A percentile compares a stretch with the other conserved stretches of the same genome.
These are phyloP conservation scores for Scleroderma bovista DNA, from an alignment of 768 basidiomycete genomes.

Conservation along the genomic window DNA sequence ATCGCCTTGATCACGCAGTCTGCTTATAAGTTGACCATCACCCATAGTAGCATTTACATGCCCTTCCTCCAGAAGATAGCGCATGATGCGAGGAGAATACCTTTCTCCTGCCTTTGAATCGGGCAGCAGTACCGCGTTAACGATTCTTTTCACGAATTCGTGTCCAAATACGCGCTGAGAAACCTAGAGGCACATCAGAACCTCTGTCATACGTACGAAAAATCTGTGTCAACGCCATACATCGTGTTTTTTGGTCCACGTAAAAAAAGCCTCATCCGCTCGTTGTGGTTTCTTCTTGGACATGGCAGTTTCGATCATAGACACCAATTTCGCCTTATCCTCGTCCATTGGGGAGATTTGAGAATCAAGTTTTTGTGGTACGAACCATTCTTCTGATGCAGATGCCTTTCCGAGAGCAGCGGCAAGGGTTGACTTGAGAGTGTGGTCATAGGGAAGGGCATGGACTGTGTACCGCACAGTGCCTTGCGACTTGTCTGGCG, in stretches of 20 bases:
- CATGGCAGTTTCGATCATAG: slow-evolving; percentile 36
- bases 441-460: slow-evolving; percentile 52
- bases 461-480: slow-evolving; percentile 46
- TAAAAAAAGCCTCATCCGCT: slow-evolving; percentile 56
- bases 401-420: slow-evolving; percentile 52
- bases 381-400: slow-evolving; percentile 44
- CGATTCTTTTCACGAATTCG: slow-evolving; percentile 54
- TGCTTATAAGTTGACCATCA: slow-evolving; percentile 49
- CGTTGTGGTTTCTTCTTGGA: slow-evolving; percentile 39
- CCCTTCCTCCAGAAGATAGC: slow-evolving; percentile 50
- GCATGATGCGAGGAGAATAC: slow-evolving; percentile 54
- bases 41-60: slow-evolving; percentile 60
- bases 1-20: slow-evolving; percentile 50
- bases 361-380: neutral
- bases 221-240: slow-evolving; percentile 1
- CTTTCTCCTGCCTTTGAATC: slow-evolving; percentile 29
- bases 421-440: slow-evolving; percentile 54
- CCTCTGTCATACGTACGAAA: slow-evolving; percentile 4
- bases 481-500: neutral
- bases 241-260: slow-evolving; percentile 46
- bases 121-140: slow-evolving; percentile 46
- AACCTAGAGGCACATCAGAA: slow-evolving; percentile 5
- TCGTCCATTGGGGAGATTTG: slow-evolving; percentile 12
- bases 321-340: slow-evolving; percentile 29
- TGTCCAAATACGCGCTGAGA: slow-evolving; percentile 29